Evolutionary conservation across 2,329 filamentous ascomycete species (phyloP).

Genomic region (Xylariaceae sp.): DNA sequence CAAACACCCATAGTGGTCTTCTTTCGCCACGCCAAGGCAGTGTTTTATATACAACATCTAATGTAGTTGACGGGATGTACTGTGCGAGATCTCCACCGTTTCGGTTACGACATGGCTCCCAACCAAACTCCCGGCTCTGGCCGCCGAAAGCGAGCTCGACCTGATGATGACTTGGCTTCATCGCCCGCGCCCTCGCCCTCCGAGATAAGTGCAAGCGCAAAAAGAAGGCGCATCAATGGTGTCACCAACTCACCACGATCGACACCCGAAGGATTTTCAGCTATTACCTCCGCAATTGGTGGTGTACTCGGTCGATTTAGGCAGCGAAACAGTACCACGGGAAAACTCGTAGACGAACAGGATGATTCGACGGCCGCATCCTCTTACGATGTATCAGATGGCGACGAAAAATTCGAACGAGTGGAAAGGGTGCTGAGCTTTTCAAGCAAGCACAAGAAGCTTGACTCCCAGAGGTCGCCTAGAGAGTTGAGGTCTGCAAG

Average conservation of each 20-base stretch:
- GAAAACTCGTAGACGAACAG: constrained; percentile 5
- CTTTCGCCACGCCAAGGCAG: not conserved
- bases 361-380: constrained; percentile 20
- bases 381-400: constrained; percentile 32
- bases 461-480: constrained; percentile 25
- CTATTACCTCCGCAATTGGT: constrained; percentile 35
- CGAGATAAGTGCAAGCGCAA: constrained; percentile 28
- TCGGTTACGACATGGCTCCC: constrained; percentile 32
- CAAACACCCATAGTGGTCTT: no score
- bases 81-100: not conserved
- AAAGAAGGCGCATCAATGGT: constrained; percentile 32
- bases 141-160: constrained; percentile 36
- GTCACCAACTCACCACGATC: constrained; percentile 32
- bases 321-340: constrained; percentile 14
- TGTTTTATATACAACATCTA: not conserved
- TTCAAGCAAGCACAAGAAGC: constrained; percentile 34
- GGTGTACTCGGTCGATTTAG: constrained; percentile 19
- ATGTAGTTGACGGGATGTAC: constrained; percentile 6
- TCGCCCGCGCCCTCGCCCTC: constrained; percentile 32
- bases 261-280: constrained; percentile 33
- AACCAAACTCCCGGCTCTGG: constrained; percentile 28
- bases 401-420: constrained; percentile 28
- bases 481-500: constrained; percentile 16
- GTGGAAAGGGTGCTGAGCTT: constrained; percentile 12
- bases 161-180: constrained; percentile 30